phyloP scores from a whole-genome alignment of 2,329 filamentous ascomycete species.

The Aspergillus versicolor region DNA sequence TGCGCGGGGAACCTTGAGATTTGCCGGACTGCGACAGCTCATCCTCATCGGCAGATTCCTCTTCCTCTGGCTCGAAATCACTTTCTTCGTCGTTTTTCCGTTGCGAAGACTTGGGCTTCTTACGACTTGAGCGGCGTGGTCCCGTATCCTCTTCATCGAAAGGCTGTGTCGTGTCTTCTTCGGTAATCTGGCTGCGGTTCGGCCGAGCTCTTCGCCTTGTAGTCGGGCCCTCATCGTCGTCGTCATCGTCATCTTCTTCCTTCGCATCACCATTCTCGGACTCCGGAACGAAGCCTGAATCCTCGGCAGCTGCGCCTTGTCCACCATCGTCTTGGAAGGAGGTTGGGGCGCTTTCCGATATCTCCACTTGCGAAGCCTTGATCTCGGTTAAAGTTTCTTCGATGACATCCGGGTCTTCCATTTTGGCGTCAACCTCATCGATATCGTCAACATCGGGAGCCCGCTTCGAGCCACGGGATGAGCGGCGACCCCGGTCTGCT shows the following conservation, averaged over 20 bases:
- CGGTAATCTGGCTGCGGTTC: constrained; percentile 23
- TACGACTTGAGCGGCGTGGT: constrained; percentile 40
- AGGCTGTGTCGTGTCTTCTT: constrained; percentile 19
- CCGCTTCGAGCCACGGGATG: constrained; percentile 41
- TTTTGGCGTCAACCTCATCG: constrained; percentile 19
- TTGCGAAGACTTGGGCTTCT: constrained; percentile 43
- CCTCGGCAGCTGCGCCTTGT: constrained; percentile 30
- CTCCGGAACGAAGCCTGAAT: constrained; percentile 39
- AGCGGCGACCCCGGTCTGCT: constrained; percentile 26
- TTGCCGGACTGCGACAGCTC: constrained; percentile 52
- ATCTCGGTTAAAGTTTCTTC: constrained; percentile 42
- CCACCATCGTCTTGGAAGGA: constrained; percentile 34
- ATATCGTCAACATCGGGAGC: constrained; percentile 28
- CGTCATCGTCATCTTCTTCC: constrained; percentile 38
- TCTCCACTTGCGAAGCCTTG: constrained; percentile 42
- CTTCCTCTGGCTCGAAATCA: constrained; percentile 62
- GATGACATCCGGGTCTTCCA: constrained; percentile 49
- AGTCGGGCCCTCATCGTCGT: constrained; percentile 57
- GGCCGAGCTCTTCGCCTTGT: constrained; percentile 44
- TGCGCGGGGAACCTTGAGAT: constrained; percentile 44
- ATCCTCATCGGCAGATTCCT: constrained; percentile 55
- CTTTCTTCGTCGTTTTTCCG: constrained; percentile 57
- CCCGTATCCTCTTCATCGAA: constrained; percentile 28
- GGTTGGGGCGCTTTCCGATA: constrained; percentile 40
- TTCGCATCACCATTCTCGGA: constrained; percentile 41